Evolutionary conservation across 2,329 filamentous ascomycete species (phyloP).

Genomic region (Aspergillus sp.): DNA sequence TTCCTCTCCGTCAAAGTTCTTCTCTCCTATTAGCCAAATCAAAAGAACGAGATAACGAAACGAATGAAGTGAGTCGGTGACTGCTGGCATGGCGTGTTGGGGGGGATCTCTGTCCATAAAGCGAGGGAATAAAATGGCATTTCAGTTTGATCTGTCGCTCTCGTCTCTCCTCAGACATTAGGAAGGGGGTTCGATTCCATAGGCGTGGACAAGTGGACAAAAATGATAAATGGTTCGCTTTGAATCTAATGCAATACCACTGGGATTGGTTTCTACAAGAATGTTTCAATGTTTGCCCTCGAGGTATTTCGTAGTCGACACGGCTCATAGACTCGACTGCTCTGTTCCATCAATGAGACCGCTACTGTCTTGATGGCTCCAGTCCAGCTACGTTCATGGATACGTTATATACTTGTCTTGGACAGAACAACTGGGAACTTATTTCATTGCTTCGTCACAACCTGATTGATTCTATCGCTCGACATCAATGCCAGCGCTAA

Average conservation of each 20-base stretch:
- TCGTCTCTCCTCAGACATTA: constrained; percentile 1
- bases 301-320: neutral
- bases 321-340: neutral
- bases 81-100: constrained; percentile 9
- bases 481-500: neutral
- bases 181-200: constrained; percentile 4
- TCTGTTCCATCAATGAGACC: too few species aligned
- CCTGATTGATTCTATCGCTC: neutral
- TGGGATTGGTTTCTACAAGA: constrained; percentile 11
- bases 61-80: constrained; percentile 16
- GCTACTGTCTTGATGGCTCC: neutral
- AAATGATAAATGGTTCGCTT: constrained; percentile 10
- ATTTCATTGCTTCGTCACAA: neutral
- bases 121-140: constrained; percentile 3
- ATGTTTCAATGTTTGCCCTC: neutral
- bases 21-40: constrained; percentile 20
- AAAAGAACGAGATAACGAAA: constrained; percentile 27
- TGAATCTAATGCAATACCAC: constrained; percentile 18
- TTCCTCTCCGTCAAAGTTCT: constrained; percentile 13
- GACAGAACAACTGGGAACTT: neutral
- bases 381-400: neutral
- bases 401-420: neutral
- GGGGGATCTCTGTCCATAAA: constrained; percentile 6
- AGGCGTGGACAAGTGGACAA: constrained; percentile 11
- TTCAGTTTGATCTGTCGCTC: neutral